Percentiles rank a stretch among this genome's conserved stretches.
Conservation (phyloP, 345 rosid species). For the Boechera stricta region DNA sequence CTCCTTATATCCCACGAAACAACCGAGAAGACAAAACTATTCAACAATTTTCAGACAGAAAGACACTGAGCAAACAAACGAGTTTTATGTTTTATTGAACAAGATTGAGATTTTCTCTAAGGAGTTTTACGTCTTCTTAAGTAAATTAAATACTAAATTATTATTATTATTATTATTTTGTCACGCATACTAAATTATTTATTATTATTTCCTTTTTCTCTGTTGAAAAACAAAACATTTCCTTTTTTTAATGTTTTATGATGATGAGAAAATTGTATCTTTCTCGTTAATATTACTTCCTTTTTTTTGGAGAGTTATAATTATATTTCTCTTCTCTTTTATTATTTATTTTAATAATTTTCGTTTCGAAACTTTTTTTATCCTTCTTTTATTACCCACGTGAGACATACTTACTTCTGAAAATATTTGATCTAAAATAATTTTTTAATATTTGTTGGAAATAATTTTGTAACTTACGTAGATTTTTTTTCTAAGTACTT, state of each 20-base stretch:
- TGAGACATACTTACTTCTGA: neutral
- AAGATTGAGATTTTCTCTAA: constrained; percentile 20
- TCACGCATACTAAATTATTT: no score
- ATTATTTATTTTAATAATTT: neutral
- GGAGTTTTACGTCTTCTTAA: constrained; percentile 21
- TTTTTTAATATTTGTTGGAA: neutral
- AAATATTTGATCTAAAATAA: neutral
- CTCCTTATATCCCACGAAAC: constrained; percentile 17
- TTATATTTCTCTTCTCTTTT: neutral
- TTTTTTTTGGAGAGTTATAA: neutral
- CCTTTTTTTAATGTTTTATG: neutral
- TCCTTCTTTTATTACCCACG: neutral
- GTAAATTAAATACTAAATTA: neutral
- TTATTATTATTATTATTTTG: no score
- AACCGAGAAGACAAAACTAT: constrained; percentile 14
- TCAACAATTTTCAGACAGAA: constrained; percentile 31
- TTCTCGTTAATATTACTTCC: neutral
- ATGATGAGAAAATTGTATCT: neutral
- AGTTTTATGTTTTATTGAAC: constrained; percentile 22
- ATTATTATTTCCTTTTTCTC: constrained; percentile 19
- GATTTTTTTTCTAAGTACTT: neutral
- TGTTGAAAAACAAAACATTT: neutral
- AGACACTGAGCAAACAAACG: constrained; percentile 21
- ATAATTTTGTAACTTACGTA: neutral
- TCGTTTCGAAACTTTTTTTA: neutral